phyloP scores from a whole-genome alignment of 164 flowering plant species.

The Buxus sempervirens region DNA sequence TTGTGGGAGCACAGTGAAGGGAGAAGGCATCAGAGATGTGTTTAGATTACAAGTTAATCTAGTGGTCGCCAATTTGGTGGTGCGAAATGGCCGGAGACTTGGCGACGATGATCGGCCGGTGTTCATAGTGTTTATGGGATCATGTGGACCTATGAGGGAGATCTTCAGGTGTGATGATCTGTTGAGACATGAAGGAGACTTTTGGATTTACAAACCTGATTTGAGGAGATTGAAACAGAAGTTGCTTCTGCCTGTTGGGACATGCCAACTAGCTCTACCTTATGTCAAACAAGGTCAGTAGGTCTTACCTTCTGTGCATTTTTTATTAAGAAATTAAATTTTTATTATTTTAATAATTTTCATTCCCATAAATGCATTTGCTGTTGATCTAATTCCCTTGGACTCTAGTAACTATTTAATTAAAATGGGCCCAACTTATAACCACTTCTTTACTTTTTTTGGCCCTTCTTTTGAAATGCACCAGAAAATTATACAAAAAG shows the following conservation, averaged over 20 bases:
- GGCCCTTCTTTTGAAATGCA: no score
- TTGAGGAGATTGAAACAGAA: constrained; percentile 39
- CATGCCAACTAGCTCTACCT: constrained; percentile 59
- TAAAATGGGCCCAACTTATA: no score
- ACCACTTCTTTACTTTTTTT: no score
- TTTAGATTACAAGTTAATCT: constrained; percentile 59
- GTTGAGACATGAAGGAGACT: constrained; percentile 32
- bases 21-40: constrained; percentile 56
- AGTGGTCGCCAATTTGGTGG: constrained; percentile 46
- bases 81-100: constrained; percentile 28
- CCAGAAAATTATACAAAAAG: no score
- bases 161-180: constrained; percentile 53
- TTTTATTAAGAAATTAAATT: no score
- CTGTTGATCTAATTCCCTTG: no score
- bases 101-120: constrained; percentile 20
- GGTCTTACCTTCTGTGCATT: not conserved
- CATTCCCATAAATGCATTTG: no score
- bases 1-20: constrained; percentile 27
- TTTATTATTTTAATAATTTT: no score
- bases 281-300: not conserved
- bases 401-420: no score
- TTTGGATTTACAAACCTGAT: constrained; percentile 49
- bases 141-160: constrained; percentile 51
- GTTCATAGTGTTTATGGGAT: constrained; percentile 35
- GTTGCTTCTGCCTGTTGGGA: constrained; percentile 53